A percentile compares a stretch with the other conserved stretches of the same genome.
These are phyloP conservation scores for Quillaja saponaria DNA, from an alignment of 306 rosid species.

Conservation along the genomic window DNA sequence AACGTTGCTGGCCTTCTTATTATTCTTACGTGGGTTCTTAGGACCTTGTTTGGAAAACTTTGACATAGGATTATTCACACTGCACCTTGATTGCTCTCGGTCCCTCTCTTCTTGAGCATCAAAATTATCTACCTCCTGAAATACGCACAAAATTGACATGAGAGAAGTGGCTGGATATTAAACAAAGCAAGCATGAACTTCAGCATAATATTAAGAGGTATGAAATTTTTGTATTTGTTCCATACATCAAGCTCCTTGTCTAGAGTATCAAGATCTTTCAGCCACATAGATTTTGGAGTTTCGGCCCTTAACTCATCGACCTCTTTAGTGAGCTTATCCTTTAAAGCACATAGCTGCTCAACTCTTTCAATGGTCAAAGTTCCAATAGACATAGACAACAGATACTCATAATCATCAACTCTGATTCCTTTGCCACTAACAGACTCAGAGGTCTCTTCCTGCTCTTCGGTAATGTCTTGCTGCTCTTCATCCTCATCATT, in stretches of 20 bases:
- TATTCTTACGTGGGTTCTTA: slow-evolving; percentile 65
- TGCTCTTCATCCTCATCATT: slow-evolving; percentile 64
- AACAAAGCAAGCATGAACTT: neutral
- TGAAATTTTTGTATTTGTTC: neutral
- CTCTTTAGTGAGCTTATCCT: slow-evolving; percentile 54
- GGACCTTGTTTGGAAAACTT: slow-evolving; percentile 49
- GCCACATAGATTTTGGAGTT: slow-evolving; percentile 72
- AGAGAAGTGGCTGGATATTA: neutral
- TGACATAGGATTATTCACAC: neutral
- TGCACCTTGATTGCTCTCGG: slow-evolving; percentile 42
- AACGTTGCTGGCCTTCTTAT: slow-evolving; percentile 53
- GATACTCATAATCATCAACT: slow-evolving; percentile 70
- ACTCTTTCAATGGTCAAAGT: slow-evolving; percentile 80
- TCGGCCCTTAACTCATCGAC: slow-evolving; percentile 64
- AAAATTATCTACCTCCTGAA: slow-evolving; percentile 67
- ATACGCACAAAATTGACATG: neutral
- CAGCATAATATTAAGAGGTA: too few species aligned
- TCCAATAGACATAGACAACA: slow-evolving; percentile 74
- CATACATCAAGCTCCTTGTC: slow-evolving; percentile 74
- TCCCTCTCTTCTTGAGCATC: slow-evolving; percentile 60
- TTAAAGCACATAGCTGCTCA: slow-evolving; percentile 61
- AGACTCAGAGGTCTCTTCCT: slow-evolving; percentile 45
- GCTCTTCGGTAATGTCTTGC: slow-evolving; percentile 55
- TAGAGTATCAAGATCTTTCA: slow-evolving; percentile 71
- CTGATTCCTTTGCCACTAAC: slow-evolving; percentile 36